A percentile compares a stretch with the other conserved stretches of the same genome.
phyloP scores from a whole-genome alignment of 495 filamentous ascomycete genomes.

The Aspergillus bridgeri region DNA sequence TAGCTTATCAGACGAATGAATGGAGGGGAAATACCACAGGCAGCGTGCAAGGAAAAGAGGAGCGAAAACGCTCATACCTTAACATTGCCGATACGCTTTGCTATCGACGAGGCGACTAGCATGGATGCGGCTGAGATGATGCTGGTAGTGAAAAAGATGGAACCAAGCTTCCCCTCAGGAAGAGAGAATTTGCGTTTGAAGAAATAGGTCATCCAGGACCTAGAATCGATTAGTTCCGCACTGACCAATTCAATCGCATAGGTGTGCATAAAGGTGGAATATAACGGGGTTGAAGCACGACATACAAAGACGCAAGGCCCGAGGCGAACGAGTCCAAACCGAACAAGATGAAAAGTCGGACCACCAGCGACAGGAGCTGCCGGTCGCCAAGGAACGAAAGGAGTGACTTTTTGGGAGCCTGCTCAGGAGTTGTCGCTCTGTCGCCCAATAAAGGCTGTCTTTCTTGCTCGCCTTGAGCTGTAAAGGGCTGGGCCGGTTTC shows the following conservation, averaged over 20 bases:
- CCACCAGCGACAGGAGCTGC: slow-evolving; percentile 57
- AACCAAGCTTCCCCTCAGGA: slow-evolving; percentile 64
- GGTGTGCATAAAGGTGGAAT: neutral
- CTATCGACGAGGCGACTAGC: slow-evolving; percentile 69
- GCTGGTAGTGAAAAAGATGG: slow-evolving; percentile 63
- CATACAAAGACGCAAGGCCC: slow-evolving; percentile 67
- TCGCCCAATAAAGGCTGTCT: slow-evolving; percentile 48
- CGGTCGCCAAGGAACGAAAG: slow-evolving; percentile 52
- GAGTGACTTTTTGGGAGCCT: slow-evolving; percentile 21
- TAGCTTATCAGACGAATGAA: too few relatives aligned
- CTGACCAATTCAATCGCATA: slow-evolving; percentile 4
- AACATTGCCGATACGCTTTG: slow-evolving; percentile 73
- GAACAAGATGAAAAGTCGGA: slow-evolving; percentile 71
- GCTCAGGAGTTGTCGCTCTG: slow-evolving; percentile 1
- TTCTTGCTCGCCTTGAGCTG: slow-evolving; percentile 25
- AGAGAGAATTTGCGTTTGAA: slow-evolving; percentile 73
- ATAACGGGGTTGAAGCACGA: slow-evolving; percentile 2
- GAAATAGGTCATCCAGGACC: slow-evolving; percentile 72
- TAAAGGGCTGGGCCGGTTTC: slow-evolving; percentile 8
- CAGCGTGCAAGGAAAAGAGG: neutral
- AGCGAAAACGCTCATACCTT: slow-evolving; percentile 35
- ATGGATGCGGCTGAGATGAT: slow-evolving; percentile 65
- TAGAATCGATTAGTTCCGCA: slow-evolving; percentile 9
- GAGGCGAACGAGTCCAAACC: slow-evolving; percentile 75
- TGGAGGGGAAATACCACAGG: too few relatives aligned